Conservation (phyloP, 1,284 basidiomycete genomes). For the Ceratobasidium sp. region DNA sequence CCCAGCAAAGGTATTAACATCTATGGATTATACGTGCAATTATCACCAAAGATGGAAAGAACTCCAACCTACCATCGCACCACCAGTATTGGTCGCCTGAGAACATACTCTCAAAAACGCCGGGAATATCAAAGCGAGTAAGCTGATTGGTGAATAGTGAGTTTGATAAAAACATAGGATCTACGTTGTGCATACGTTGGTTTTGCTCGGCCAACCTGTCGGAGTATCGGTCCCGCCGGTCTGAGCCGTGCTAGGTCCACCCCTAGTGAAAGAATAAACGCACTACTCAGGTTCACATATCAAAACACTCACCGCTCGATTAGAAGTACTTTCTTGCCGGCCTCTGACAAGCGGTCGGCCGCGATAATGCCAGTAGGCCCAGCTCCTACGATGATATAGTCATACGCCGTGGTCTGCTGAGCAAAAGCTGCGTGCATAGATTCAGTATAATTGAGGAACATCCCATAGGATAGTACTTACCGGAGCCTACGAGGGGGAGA, state of each 20-base stretch:
- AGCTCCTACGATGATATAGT: slow-evolving; percentile 43
- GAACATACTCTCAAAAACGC: slow-evolving; percentile 72
- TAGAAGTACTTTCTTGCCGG: slow-evolving; percentile 44
- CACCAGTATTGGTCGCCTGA: slow-evolving; percentile 66
- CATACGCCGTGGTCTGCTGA: neutral
- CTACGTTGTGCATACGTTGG: slow-evolving; percentile 55
- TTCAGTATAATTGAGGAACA: neutral
- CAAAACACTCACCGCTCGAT: slow-evolving; percentile 39
- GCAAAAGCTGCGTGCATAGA: neutral
- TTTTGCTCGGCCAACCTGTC: slow-evolving; percentile 63
- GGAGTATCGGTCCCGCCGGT: slow-evolving; percentile 69
- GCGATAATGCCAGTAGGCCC: slow-evolving; percentile 43
- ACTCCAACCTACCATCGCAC: slow-evolving; percentile 61
- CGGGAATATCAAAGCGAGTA: slow-evolving; percentile 53
- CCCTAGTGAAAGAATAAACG: slow-evolving; percentile 50
- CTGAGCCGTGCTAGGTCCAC: slow-evolving; percentile 67
- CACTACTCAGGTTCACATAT: neutral
- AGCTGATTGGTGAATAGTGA: slow-evolving; percentile 18
- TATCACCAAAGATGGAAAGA: neutral
- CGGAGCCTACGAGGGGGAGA: neutral
- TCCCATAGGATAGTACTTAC: neutral
- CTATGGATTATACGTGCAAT: slow-evolving; percentile 49
- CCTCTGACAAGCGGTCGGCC: slow-evolving; percentile 42
- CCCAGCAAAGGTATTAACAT: slow-evolving; percentile 69
- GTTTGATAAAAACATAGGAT: neutral